phyloP scores from a whole-genome alignment of 805 yeast genomes.

The Sugiyamaella americana region DNA sequence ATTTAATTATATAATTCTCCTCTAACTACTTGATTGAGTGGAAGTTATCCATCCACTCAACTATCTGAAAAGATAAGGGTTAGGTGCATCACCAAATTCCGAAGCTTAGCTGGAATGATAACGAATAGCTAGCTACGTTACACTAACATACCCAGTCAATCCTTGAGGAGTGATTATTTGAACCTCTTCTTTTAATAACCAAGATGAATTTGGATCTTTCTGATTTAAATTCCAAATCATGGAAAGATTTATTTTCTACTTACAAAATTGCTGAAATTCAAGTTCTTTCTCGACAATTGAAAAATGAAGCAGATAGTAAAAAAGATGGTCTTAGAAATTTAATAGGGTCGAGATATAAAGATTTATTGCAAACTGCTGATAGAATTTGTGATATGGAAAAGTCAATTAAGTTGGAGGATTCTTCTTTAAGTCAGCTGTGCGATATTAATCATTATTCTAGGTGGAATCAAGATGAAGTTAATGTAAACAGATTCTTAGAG shows the following conservation, averaged over 20 bases:
- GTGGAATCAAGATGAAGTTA: slow-evolving; percentile 12
- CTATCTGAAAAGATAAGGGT: too few species aligned
- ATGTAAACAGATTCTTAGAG: slow-evolving; percentile 6
- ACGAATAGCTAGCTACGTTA: too few species aligned
- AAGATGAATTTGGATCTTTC: too few species aligned
- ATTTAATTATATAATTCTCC: too few species aligned
- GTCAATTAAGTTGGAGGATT: slow-evolving; percentile 10
- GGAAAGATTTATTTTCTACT: slow-evolving; percentile 14
- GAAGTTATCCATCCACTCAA: too few species aligned
- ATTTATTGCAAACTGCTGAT: slow-evolving; percentile 23
- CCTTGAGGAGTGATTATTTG: too few species aligned
- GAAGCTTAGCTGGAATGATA: too few species aligned
- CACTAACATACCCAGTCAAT: too few species aligned
- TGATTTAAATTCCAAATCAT: background rate
- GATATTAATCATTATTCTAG: slow-evolving; percentile 7
- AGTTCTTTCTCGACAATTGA: slow-evolving; percentile 7
- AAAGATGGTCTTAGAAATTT: slow-evolving; percentile 19
- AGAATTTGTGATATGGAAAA: slow-evolving; percentile 18
- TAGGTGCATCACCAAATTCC: too few species aligned
- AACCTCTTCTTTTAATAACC: too few species aligned
- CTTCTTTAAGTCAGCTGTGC: slow-evolving; percentile 11
- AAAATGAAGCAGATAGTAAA: slow-evolving; percentile 15
- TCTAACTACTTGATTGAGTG: too few species aligned
- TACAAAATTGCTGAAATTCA: slow-evolving; percentile 18
- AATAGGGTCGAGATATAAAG: slow-evolving; percentile 21